Percentiles rank a stretch among this genome's conserved stretches.
Evolutionary conservation across 306 rosid species (phyloP).

Genomic region (Acmispon strigosus): DNA sequence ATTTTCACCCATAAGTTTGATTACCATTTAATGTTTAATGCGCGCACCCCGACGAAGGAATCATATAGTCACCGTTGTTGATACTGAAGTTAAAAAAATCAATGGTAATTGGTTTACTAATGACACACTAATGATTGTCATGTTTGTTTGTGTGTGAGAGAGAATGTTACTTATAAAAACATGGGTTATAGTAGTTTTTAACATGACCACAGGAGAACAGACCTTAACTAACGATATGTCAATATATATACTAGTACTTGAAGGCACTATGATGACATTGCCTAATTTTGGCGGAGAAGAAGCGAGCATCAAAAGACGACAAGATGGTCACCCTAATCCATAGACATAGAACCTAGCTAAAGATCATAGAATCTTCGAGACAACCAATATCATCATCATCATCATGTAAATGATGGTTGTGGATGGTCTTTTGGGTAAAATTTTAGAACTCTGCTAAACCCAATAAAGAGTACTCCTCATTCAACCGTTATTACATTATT

Average conservation of each 20-base stretch:
- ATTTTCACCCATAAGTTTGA: too few species aligned
- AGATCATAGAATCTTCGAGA: slow-evolving; percentile 16
- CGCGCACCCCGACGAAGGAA: too few species aligned
- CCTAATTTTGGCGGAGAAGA: slow-evolving; percentile 15
- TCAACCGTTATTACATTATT: too few species aligned
- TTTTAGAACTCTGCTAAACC: slow-evolving; percentile 7
- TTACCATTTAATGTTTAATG: too few species aligned
- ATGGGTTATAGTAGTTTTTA: too few species aligned
- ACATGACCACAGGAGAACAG: too few species aligned
- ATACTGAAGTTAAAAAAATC: too few species aligned
- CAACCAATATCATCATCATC: slow-evolving; percentile 5
- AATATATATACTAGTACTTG: slow-evolving; percentile 1
- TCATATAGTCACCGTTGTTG: too few species aligned
- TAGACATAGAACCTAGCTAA: neutral
- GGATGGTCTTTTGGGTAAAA: neutral
- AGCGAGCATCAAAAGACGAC: slow-evolving; percentile 39
- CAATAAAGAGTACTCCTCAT: slow-evolving; percentile 15
- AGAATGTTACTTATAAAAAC: too few species aligned
- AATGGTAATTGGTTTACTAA: too few species aligned
- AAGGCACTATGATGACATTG: neutral
- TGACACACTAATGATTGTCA: too few species aligned
- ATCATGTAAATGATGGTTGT: neutral
- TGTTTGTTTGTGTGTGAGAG: too few species aligned
- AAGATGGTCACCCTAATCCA: slow-evolving; percentile 31
- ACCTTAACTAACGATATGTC: slow-evolving; percentile 11